phyloP scores from a whole-genome alignment of 2,329 filamentous ascomycete genomes.

The Arthroderma sp. region DNA sequence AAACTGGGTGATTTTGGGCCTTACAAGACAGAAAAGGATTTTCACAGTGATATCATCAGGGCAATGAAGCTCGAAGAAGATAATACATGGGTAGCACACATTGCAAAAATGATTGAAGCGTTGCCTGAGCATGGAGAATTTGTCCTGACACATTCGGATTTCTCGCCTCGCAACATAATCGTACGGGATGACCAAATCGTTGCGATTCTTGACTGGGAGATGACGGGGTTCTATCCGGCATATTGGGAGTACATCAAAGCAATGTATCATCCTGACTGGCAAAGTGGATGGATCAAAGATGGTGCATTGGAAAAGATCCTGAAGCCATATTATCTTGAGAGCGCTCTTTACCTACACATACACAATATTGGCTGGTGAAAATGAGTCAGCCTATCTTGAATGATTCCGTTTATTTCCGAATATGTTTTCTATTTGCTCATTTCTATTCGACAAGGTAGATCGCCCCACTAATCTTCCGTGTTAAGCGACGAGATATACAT shows the following conservation, averaged over 20 bases:
- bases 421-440: too few species aligned
- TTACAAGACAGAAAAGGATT: conserved; percentile 14
- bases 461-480: too few species aligned
- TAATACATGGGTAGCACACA: conserved; percentile 11
- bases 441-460: too few species aligned
- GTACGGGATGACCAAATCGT: conserved; percentile 17
- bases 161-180: conserved; percentile 20
- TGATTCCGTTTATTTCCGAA: too few species aligned
- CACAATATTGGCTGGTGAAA: too few species aligned
- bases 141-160: conserved; percentile 21
- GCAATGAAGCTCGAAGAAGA: conserved; percentile 11
- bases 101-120: conserved; percentile 11
- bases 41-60: conserved; percentile 12
- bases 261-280: conserved; percentile 13
- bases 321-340: conserved; percentile 14
- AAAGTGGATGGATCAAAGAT: conserved; percentile 16
- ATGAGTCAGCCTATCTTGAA: too few species aligned
- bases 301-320: conserved; percentile 14
- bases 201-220: conserved; percentile 21
- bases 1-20: conserved; percentile 12
- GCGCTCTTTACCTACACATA: too few species aligned
- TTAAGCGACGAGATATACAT: too few species aligned
- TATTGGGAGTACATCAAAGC: conserved; percentile 24
- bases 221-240: conserved; percentile 20
- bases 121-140: conserved; percentile 16